Evolutionary conservation across 495 filamentous ascomycete species (phyloP).

Genomic region (Barbatosphaeria neglecta): DNA sequence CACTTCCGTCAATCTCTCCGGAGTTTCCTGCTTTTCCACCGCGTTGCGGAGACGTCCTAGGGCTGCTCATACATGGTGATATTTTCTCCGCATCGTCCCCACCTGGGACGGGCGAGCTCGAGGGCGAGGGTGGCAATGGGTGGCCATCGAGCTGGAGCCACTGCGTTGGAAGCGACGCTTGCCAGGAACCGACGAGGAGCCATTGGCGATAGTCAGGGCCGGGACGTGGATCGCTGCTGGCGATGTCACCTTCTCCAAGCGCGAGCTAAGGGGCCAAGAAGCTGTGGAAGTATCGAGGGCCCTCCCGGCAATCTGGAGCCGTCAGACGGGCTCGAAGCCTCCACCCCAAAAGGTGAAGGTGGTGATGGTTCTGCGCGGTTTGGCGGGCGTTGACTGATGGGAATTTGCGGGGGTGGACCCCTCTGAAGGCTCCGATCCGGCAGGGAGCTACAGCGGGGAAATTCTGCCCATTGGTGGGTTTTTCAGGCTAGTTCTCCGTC

Average conservation of each 20-base stretch:
- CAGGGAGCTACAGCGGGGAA: neutral
- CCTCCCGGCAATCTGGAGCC: too few species aligned
- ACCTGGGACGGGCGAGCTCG: neutral
- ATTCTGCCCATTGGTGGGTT: conserved; percentile 1
- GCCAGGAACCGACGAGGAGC: neutral
- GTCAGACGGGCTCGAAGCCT: too few species aligned
- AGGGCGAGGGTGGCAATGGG: neutral
- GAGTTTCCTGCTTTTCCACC: neutral
- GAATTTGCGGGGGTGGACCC: neutral
- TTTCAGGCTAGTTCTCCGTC: neutral
- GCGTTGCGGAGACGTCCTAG: neutral
- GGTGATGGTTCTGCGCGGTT: neutral
- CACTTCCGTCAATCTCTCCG: neutral
- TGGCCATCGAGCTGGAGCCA: too few species aligned
- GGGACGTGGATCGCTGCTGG: too few species aligned
- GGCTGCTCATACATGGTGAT: too few species aligned
- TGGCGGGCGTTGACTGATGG: neutral
- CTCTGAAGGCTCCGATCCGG: neutral
- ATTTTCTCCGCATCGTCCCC: neutral
- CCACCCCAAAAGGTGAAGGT: neutral
- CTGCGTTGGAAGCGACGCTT: too few species aligned
- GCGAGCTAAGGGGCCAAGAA: too few species aligned
- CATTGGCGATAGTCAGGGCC: too few species aligned
- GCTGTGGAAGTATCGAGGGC: too few species aligned
- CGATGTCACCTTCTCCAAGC: too few species aligned